Base-by-base conservation (phyloP, 2,329 filamentous ascomycete genomes). In the Xylariaceae sp. region DNA sequence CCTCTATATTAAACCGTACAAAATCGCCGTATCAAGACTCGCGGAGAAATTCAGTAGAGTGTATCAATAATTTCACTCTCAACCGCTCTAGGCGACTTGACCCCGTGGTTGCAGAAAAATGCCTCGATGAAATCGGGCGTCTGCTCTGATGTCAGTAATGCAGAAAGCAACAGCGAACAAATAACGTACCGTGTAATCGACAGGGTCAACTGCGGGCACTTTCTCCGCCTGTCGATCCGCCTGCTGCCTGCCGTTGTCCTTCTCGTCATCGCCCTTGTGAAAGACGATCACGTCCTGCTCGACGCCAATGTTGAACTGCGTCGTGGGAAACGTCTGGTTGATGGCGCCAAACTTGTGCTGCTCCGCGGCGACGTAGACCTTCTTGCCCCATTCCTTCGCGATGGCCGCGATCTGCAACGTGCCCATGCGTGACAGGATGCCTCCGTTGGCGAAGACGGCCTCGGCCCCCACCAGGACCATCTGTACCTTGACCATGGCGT, bases 261-360 rank as follows among this genome's bases (percentile, higher is more conserved):
- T 28, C 12, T 48, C 45, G 9, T 13, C 38, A 30, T 48, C 51
- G 38, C 31, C 43, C 15, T 51, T 39, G 18, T 50, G 43, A 44
- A 59, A 63, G 9, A 59, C 48, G 35, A 63, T 63, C 3, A 74
- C 60, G 1, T 60, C 60, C 2, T 61, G 56, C 24, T 67, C 50
- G 13, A 64, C 69, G n/a, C 56, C 56, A 9, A 73, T 62, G 31
- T 71, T 66, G 18, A 72, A 60, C 65, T 95, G 89, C 48, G 84
- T 81, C 17, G 93, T 69, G 1, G 91, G 88, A 56, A 90, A 93
- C 41, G 93, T 26, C 22, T 26, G 22, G 22, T 26, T 26, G 22
- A 26, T 76, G 55, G 89, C 78, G 34, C 94, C 89, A 60, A 98
- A 96, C 68, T 98, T 98, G 72, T 98, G 93, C 56, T 87, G 94